Base-by-base conservation (phyloP, 106 monocot genomes). In the Dendrobium catenatum region DNA sequence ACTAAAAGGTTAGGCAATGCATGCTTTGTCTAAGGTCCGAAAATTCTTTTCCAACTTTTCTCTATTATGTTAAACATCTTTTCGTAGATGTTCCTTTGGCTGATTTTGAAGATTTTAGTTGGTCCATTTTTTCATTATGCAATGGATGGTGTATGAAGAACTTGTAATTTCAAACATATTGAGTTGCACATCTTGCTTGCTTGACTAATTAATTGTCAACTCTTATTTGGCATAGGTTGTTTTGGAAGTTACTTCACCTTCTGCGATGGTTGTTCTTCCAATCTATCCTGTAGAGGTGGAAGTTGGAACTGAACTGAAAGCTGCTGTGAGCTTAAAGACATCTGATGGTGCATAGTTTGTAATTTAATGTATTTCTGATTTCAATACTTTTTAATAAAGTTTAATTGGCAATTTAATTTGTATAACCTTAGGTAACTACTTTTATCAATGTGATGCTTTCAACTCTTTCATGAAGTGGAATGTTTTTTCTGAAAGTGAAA, bases 231-330 rank as follows among this genome's bases (percentile, higher is more conserved):
- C 13, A 41, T 81, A 95, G 95, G 85, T 95, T 59, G 70, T 83
- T 40, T 81, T 99, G 83, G 91, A 93, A 79, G 93, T 95, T 59
- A 89, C 91, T 24, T 20, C 88, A 82, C 99, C 99, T 81, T 83
- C 85, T 40, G 87, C 89, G 49, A 88, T 95, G 85, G 64, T 80
- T 72, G 80, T 99, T 83, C 59, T 94, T 79, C 90, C 87, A 31
- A 75, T 81, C 51, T 91, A 91, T 81, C 95, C 99, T 82, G 91
- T 93, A 18, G 99, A 99, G 80, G 89, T 78, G 24, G 84, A 76
- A 79, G 86, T 87, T 47, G 99, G 99, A 79, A 83, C 87, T 75
- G 44, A 87, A 81, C 85, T 99, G 81, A 80, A 88, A 33, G 91
- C 88, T 84, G 88, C 91, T 75, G 93, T 93, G 59, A 77, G 89